These are phyloP conservation scores for Spinellus fusiger DNA, from an alignment of 192 early-diverging fungal genomes.

Conservation along the genomic window DNA sequence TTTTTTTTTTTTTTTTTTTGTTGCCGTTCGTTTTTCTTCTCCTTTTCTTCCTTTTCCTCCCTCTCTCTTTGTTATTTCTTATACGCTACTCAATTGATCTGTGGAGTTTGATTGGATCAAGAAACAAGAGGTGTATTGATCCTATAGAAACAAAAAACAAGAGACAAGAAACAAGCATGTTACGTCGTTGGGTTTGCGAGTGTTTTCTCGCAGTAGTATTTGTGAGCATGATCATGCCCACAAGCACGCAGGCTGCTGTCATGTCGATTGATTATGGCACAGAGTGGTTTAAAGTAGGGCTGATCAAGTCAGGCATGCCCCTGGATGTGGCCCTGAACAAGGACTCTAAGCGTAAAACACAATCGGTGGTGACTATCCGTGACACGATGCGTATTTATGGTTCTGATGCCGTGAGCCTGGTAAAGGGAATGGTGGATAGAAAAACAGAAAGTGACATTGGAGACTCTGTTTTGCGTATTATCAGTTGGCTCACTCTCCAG, in stretches of 20 bases:
- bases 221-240: conserved; percentile 16
- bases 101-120: too few relatives aligned
- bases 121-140: too few relatives aligned
- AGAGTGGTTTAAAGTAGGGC: conserved; percentile 94
- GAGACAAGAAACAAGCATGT: too few relatives aligned
- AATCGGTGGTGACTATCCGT: conserved; percentile 73
- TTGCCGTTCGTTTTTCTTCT: not conserved
- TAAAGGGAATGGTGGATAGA: conserved; percentile 17
- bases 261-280: conserved; percentile 96
- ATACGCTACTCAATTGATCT: too few relatives aligned
- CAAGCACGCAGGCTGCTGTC: conserved; percentile 53
- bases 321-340: conserved; percentile 94
- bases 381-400: conserved; percentile 84
- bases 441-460: not conserved
- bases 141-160: too few relatives aligned
- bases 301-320: conserved; percentile 85
- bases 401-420: conserved; percentile 73
- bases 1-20: not conserved
- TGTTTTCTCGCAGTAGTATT: conserved; percentile 28
- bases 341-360: conserved; percentile 94
- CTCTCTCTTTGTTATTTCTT: not conserved
- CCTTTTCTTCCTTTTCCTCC: not conserved
- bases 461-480: not conserved
- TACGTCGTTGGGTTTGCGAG: conserved; percentile 1
- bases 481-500: not conserved